A percentile compares a stretch with the other conserved stretches of the same genome.
Conservation (phyloP, 306 rosid species). For the Lathyrus aphaca region DNA sequence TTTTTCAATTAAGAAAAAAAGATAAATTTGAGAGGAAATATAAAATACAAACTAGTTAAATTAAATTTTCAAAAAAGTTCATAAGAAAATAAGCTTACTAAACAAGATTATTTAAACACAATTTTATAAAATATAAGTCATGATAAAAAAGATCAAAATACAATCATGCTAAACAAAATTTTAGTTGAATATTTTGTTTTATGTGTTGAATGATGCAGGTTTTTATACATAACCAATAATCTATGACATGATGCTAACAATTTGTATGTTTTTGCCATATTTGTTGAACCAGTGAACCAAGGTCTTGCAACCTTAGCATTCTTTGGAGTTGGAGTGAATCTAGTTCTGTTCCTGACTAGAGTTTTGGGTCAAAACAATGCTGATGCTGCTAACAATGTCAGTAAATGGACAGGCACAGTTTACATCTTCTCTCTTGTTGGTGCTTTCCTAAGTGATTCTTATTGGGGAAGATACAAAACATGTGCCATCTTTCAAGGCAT, state of each 20-base stretch:
- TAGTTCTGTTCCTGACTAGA: constrained; percentile 60
- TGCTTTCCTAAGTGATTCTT: constrained; percentile 64
- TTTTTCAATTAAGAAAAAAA: too few species aligned
- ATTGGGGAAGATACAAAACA: constrained; percentile 64
- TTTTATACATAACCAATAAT: too few species aligned
- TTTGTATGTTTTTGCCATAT: constrained; percentile 7
- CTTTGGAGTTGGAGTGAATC: constrained; percentile 63
- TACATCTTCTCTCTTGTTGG: constrained; percentile 62
- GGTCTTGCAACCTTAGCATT: constrained; percentile 64
- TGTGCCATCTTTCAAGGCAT: constrained; percentile 61
- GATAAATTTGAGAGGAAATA: too few species aligned
- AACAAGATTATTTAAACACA: too few species aligned
- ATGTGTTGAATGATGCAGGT: too few species aligned
- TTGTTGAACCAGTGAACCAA: constrained; percentile 52
- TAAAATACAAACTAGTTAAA: too few species aligned
- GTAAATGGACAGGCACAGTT: constrained; percentile 61
- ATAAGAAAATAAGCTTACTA: too few species aligned
- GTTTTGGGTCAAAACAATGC: constrained; percentile 53
- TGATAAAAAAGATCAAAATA: too few species aligned
- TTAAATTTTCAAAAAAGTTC: too few species aligned
- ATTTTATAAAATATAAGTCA: too few species aligned
- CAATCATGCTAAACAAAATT: too few species aligned
- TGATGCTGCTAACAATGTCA: constrained; percentile 62
- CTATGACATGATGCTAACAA: constrained; percentile 11
- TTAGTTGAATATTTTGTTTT: too few species aligned